These are phyloP conservation scores for Suhomyces tanzawaensis DNA, from an alignment of 805 yeast genomes.

Conservation along the genomic window DNA sequence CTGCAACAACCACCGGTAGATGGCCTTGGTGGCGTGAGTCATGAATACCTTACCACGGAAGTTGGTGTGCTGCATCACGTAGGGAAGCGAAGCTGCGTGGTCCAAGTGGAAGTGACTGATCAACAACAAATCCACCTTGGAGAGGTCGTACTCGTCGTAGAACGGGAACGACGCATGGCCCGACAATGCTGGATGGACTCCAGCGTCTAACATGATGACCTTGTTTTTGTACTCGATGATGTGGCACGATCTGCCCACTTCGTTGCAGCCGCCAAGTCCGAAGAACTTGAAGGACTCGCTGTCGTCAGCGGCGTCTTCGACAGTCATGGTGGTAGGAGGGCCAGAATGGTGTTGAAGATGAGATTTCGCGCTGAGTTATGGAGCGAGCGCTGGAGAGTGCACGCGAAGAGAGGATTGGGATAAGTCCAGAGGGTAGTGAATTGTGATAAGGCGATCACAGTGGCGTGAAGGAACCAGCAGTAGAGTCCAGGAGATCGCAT, in stretches of 20 bases:
- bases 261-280: slow-evolving; percentile 97
- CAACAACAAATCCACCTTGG: slow-evolving; percentile 79
- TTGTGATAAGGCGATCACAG: too few relatives aligned
- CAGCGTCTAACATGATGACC: slow-evolving; percentile 96
- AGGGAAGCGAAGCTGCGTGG: slow-evolving; percentile 97
- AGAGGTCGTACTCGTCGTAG: slow-evolving; percentile 90
- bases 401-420: too few relatives aligned
- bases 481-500: too few relatives aligned
- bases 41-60: slow-evolving; percentile 95
- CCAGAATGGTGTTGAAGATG: too few relatives aligned
- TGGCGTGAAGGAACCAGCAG: too few relatives aligned
- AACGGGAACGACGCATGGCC: slow-evolving; percentile 92
- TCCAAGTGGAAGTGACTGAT: slow-evolving; percentile 96
- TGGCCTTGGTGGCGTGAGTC: slow-evolving; percentile 99
- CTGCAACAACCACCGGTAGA: slow-evolving; percentile 89
- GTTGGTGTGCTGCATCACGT: slow-evolving; percentile 94
- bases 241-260: slow-evolving; percentile 96
- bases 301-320: slow-evolving; percentile 20
- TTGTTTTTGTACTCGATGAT: slow-evolving; percentile 89
- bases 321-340: neutral
- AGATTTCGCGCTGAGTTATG: too few relatives aligned
- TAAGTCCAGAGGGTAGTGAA: too few relatives aligned
- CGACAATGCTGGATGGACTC: slow-evolving; percentile 92
- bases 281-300: slow-evolving; percentile 59
- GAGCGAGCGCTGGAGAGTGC: too few relatives aligned